Evolutionary conservation across 768 basidiomycete species (phyloP).

Genomic region (Cyclocybe cylindracea): DNA sequence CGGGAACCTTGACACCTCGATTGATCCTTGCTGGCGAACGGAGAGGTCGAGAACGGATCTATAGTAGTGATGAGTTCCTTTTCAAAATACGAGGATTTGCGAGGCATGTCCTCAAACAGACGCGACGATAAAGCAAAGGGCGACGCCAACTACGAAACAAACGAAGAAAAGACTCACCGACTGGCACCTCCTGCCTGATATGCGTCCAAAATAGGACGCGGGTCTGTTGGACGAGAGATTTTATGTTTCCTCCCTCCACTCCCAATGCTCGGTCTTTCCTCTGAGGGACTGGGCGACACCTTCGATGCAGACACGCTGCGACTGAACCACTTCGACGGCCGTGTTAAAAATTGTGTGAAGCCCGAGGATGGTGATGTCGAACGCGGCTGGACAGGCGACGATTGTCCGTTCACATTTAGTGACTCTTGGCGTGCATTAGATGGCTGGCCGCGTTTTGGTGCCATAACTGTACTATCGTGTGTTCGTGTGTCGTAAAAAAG

Average conservation of each 20-base stretch:
- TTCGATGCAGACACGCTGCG: conserved; percentile 59
- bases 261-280: conserved; percentile 48
- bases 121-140: not conserved
- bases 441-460: conserved; percentile 47
- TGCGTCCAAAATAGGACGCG: conserved; percentile 69
- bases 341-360: conserved; percentile 64
- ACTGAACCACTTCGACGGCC: conserved; percentile 73
- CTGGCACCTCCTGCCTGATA: conserved; percentile 44
- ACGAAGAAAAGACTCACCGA: conserved; percentile 43
- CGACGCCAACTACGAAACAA: not conserved
- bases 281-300: conserved; percentile 35
- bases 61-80: not conserved
- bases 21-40: conserved; percentile 41
- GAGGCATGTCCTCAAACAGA: not conserved
- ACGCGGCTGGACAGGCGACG: conserved; percentile 46
- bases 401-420: conserved; percentile 20
- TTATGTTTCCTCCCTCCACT: conserved; percentile 57
- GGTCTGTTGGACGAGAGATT: conserved; percentile 85
- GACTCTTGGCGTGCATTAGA: conserved; percentile 31
- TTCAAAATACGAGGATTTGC: not conserved
- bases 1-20: conserved; percentile 40
- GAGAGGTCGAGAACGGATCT: conserved; percentile 74
- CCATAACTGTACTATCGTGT: conserved; percentile 34
- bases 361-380: conserved; percentile 67
- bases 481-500: conserved; percentile 7